These are phyloP conservation scores for Malbranchea zuffiana DNA, from an alignment of 2,329 filamentous ascomycete species.

Conservation along the genomic window DNA sequence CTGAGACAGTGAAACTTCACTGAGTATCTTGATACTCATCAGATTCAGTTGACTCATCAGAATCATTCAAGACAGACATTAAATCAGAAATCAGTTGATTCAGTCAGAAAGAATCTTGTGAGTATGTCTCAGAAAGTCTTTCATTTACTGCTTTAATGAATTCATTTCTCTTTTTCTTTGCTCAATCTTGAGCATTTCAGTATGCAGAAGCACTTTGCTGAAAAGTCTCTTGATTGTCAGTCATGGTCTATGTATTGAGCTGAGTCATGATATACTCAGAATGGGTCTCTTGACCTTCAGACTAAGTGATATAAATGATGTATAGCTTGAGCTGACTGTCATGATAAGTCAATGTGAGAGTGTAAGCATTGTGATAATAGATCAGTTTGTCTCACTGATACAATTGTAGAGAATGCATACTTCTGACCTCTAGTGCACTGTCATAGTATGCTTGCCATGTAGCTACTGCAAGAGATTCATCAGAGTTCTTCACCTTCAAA, in stretches of 20 bases:
- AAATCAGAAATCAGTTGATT: too few relatives aligned
- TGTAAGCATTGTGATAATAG: conserved; percentile 34
- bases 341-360: conserved; percentile 22
- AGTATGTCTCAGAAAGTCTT: not conserved
- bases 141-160: conserved; percentile 8
- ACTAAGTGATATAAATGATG: conserved; percentile 3
- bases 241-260: conserved; percentile 22
- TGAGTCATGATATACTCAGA: conserved; percentile 9
- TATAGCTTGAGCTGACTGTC: conserved; percentile 8
- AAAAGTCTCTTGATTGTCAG: conserved; percentile 21
- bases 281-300: not conserved
- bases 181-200: conserved; percentile 31
- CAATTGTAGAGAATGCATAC: conserved; percentile 30
- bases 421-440: conserved; percentile 28
- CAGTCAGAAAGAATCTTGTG: too few relatives aligned
- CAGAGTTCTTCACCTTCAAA: conserved; percentile 30
- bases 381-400: conserved; percentile 21
- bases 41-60: too few relatives aligned
- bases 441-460: conserved; percentile 29
- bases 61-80: too few relatives aligned
- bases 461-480: conserved; percentile 23
- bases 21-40: too few relatives aligned
- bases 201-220: conserved; percentile 28
- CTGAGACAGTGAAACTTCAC: too few relatives aligned
- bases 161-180: conserved; percentile 26